These are phyloP conservation scores for Pichia pseudocactophila DNA, from an alignment of 805 yeast species.

Conservation along the genomic window DNA sequence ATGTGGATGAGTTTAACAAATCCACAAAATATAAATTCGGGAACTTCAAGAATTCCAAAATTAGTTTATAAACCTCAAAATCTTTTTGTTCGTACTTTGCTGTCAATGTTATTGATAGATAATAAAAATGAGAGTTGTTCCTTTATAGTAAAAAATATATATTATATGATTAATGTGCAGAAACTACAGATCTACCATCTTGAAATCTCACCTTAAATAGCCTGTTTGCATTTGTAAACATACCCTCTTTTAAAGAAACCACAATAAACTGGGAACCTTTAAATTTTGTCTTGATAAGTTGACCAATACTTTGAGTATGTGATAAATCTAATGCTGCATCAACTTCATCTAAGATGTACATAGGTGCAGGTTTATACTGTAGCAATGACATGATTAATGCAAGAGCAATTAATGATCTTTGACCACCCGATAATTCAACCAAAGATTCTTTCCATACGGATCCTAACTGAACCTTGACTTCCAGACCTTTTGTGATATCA, in stretches of 20 bases:
- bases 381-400: constrained; percentile 85
- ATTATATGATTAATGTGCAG: constrained; percentile 39
- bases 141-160: too few relatives aligned
- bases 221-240: constrained; percentile 95
- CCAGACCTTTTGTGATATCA: constrained; percentile 84
- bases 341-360: constrained; percentile 95
- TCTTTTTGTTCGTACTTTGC: too few relatives aligned
- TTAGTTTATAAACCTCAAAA: neutral
- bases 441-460: constrained; percentile 92
- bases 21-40: too few relatives aligned
- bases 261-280: constrained; percentile 95
- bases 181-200: constrained; percentile 92
- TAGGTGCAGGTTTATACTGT: constrained; percentile 96
- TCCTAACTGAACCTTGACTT: constrained; percentile 83
- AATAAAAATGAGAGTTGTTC: too few relatives aligned
- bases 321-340: constrained; percentile 97
- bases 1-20: neutral
- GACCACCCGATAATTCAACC: constrained; percentile 95
- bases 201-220: constrained; percentile 90
- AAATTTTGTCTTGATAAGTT: constrained; percentile 87
- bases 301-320: constrained; percentile 97
- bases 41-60: too few relatives aligned
- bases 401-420: constrained; percentile 85
- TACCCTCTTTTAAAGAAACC: constrained; percentile 94
- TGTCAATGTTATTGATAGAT: too few relatives aligned